Evolutionary conservation across 495 filamentous ascomycete genomes (phyloP).

Genomic region (Hyaloscypha finlandica): DNA sequence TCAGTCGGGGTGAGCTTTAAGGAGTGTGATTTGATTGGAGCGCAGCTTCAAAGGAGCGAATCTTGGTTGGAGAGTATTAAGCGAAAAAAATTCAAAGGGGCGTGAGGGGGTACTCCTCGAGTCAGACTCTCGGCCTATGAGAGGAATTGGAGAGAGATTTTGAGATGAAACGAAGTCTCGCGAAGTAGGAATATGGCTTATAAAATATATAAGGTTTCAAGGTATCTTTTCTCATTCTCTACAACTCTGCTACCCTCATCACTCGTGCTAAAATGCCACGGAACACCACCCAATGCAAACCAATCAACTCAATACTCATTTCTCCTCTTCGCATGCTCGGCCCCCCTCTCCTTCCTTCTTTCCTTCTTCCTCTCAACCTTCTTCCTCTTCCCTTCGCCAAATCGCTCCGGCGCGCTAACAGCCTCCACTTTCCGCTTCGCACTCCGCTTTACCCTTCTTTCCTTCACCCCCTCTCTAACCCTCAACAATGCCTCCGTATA

Average conservation of each 20-base stretch:
- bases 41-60: no score
- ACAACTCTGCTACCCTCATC: not conserved
- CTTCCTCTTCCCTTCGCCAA: constrained; percentile 76
- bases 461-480: constrained; percentile 67
- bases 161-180: no score
- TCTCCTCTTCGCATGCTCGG: constrained; percentile 68
- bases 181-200: no score
- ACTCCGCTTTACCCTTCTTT: constrained; percentile 69
- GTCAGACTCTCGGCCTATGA: no score
- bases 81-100: no score
- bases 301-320: constrained; percentile 47
- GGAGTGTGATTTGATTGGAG: no score
- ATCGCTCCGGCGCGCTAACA: constrained; percentile 76
- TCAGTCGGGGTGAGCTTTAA: no score
- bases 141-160: no score
- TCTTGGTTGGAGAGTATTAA: no score
- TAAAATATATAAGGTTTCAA: not conserved
- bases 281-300: not conserved
- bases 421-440: constrained; percentile 85
- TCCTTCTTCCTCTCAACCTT: constrained; percentile 85
- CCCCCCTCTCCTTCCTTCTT: constrained; percentile 74
- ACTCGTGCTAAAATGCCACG: not conserved
- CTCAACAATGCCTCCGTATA: constrained; percentile 69
- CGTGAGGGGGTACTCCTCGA: no score
- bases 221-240: not conserved